Percentiles rank a stretch among this genome's conserved stretches.
Evolutionary conservation across 2,329 filamentous ascomycete species (phyloP).

Genomic region (Cercospora sesami): DNA sequence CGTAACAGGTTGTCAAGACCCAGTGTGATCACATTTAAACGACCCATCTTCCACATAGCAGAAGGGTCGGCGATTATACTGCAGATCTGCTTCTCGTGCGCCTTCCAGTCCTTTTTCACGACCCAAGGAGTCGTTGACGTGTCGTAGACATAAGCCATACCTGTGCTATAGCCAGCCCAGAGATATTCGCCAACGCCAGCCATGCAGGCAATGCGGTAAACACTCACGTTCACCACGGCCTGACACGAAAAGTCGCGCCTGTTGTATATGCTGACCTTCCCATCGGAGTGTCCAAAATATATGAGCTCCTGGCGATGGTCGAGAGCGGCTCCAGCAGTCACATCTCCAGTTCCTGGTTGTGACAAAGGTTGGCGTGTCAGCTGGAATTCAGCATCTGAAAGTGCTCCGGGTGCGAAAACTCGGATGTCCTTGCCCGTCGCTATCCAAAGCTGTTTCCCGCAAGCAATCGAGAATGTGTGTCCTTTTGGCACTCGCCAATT

Average conservation of each 20-base stretch:
- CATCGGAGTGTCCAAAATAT: slow-evolving; percentile 89
- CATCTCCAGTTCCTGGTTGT: slow-evolving; percentile 74
- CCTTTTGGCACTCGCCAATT: slow-evolving; percentile 76
- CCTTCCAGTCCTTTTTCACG: slow-evolving; percentile 91
- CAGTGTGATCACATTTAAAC: slow-evolving; percentile 79
- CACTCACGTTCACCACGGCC: slow-evolving; percentile 79
- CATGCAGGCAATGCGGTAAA: slow-evolving; percentile 92
- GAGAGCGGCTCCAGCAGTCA: slow-evolving; percentile 78
- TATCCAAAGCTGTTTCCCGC: slow-evolving; percentile 84
- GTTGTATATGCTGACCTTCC: slow-evolving; percentile 93
- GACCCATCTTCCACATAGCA: slow-evolving; percentile 80
- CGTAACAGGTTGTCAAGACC: slow-evolving; percentile 83
- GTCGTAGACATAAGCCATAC: slow-evolving; percentile 92
- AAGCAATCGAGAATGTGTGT: slow-evolving; percentile 84
- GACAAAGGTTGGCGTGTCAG: slow-evolving; percentile 69
- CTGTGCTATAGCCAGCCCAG: slow-evolving; percentile 94
- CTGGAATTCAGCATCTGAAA: slow-evolving; percentile 70
- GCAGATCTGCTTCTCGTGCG: slow-evolving; percentile 76
- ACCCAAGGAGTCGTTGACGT: slow-evolving; percentile 78
- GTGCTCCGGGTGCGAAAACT: slow-evolving; percentile 72
- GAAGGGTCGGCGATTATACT: slow-evolving; percentile 76
- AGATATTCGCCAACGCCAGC: slow-evolving; percentile 77
- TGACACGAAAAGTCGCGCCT: slow-evolving; percentile 72
- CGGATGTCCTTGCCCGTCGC: slow-evolving; percentile 84
- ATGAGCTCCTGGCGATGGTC: slow-evolving; percentile 74